A percentile compares a stretch with the other conserved stretches of the same genome.
These are phyloP conservation scores for Mycena citricolor DNA, from an alignment of 1,284 basidiomycete species.

Conservation along the genomic window DNA sequence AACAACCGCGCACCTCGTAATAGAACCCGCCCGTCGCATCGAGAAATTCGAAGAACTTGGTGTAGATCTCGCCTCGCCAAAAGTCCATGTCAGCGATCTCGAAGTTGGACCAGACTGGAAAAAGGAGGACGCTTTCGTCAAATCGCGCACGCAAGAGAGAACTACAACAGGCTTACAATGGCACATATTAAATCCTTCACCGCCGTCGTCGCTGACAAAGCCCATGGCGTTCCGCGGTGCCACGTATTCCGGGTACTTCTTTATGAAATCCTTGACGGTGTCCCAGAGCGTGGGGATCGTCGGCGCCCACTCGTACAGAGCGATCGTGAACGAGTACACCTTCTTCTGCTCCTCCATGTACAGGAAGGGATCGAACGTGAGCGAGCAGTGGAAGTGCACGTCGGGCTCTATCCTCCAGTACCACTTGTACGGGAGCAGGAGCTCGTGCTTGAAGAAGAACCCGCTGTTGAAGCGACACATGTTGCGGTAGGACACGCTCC, in stretches of 20 bases:
- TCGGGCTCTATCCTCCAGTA: constrained; percentile 74
- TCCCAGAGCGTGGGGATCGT: constrained; percentile 79
- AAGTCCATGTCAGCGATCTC: constrained; percentile 73
- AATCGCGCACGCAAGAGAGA: too few relatives aligned
- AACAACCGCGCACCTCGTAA: constrained; percentile 55
- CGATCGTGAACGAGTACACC: constrained; percentile 80
- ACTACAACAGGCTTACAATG: constrained; percentile 53
- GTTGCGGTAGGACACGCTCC: constrained; percentile 51
- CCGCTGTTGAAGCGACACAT: constrained; percentile 89
- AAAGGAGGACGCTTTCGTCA: too few relatives aligned
- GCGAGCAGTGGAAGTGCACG: constrained; percentile 84
- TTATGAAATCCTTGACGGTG: constrained; percentile 43
- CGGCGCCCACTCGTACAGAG: constrained; percentile 72
- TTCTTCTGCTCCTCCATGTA: constrained; percentile 88
- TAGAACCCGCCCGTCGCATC: constrained; percentile 76
- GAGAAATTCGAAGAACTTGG: constrained; percentile 70
- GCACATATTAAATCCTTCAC: constrained; percentile 69
- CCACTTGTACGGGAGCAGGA: constrained; percentile 70
- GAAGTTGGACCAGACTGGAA: constrained; percentile 78
- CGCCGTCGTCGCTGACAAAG: constrained; percentile 68
- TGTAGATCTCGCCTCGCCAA: constrained; percentile 64
- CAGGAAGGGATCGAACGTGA: constrained; percentile 87
- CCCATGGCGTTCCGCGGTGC: constrained; percentile 61
- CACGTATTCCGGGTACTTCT: constrained; percentile 15
- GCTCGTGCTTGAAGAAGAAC: constrained; percentile 70